Conservation (phyloP, 768 basidiomycete species). For the Kwoniella mangroviensis region DNA sequence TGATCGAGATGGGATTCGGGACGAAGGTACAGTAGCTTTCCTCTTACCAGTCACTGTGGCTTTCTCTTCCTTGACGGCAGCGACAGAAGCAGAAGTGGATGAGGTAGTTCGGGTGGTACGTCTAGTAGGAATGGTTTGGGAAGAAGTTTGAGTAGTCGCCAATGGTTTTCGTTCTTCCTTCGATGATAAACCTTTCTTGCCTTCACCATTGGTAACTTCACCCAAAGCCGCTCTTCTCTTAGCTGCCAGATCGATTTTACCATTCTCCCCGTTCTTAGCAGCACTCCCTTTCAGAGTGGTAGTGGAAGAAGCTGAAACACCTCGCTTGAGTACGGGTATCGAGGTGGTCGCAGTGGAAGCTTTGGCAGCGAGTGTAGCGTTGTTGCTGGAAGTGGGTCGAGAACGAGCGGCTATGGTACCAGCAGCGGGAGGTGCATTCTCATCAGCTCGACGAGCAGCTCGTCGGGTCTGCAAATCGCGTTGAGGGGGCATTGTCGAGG, state of each 20-base stretch:
- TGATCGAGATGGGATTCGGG: conserved; percentile 31
- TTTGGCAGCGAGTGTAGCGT: conserved; percentile 22
- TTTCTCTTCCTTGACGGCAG: conserved; percentile 18
- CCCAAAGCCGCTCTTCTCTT: conserved; percentile 44
- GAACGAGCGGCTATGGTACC: conserved; percentile 27
- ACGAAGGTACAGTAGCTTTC: conserved; percentile 19
- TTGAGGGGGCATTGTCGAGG: conserved; percentile 3
- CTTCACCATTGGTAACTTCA: conserved; percentile 46
- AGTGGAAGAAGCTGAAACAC: conserved; percentile 28
- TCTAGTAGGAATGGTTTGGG: conserved; percentile 14
- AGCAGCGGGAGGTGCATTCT: conserved; percentile 49
- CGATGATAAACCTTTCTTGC: conserved; percentile 26
- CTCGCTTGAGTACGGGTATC: conserved; percentile 46
- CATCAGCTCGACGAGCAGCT: conserved; percentile 39
- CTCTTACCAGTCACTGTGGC: conserved; percentile 13
- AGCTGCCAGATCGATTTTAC: conserved; percentile 23
- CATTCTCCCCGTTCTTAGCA: conserved; percentile 4
- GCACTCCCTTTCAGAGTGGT: conserved; percentile 18
- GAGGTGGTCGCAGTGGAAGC: conserved; percentile 30
- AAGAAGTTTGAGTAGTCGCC: conserved; percentile 18
- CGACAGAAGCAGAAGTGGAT: not conserved
- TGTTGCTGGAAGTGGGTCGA: conserved; percentile 16
- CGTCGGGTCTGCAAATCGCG: conserved; percentile 43
- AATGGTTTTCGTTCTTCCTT: conserved; percentile 34
- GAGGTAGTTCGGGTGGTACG: conserved; percentile 19